Evolutionary conservation across 768 basidiomycete species (phyloP).

Genomic region (Russula olivacea): DNA sequence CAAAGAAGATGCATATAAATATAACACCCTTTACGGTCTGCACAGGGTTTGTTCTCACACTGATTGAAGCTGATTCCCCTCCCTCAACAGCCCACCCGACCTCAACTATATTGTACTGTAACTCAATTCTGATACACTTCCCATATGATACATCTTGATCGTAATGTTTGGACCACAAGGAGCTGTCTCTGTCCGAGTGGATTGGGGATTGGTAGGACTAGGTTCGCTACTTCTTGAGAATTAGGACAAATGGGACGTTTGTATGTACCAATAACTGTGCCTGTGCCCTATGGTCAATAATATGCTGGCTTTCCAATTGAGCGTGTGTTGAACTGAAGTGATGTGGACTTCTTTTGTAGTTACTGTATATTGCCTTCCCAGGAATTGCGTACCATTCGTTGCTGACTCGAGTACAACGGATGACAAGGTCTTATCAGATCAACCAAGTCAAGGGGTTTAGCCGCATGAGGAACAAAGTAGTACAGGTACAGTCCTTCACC

Average conservation of each 20-base stretch:
- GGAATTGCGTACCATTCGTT: neutral
- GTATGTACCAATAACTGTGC: neutral
- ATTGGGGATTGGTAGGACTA: neutral
- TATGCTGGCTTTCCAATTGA: neutral
- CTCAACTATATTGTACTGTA: neutral
- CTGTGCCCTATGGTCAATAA: neutral
- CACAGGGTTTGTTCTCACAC: neutral
- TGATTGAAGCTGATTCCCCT: neutral
- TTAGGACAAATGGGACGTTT: neutral
- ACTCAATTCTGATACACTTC: neutral
- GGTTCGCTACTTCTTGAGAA: neutral
- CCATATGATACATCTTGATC: neutral
- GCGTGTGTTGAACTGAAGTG: constrained; percentile 4
- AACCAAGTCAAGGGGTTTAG: neutral
- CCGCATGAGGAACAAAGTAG: neutral
- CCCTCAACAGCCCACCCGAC: neutral
- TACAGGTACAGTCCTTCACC: neutral
- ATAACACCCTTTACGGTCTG: neutral
- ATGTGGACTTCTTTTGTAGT: neutral
- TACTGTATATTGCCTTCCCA: neutral
- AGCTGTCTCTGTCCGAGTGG: neutral
- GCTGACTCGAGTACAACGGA: neutral
- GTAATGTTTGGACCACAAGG: neutral
- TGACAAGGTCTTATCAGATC: constrained; percentile 11
- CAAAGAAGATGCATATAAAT: constrained; percentile 10